phyloP scores from a whole-genome alignment of 495 filamentous ascomycete species.

The Penicillium psychrofluorescens region DNA sequence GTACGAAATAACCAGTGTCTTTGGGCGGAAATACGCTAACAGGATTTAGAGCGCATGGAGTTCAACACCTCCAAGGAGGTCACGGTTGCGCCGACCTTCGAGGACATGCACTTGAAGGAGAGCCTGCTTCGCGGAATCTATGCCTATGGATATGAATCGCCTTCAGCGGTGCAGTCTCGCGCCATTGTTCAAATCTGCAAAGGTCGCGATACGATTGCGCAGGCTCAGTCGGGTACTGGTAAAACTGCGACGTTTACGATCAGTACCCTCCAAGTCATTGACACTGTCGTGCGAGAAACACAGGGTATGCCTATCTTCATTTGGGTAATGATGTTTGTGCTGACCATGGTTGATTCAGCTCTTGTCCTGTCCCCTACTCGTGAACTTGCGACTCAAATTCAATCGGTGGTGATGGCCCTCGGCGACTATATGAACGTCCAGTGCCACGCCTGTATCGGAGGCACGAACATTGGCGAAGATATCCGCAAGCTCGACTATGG shows the following conservation, averaged over 20 bases:
- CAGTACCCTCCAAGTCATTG: constrained; percentile 91
- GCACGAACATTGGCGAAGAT: constrained; percentile 94
- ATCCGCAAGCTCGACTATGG: constrained; percentile 95
- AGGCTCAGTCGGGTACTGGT: constrained; percentile 98
- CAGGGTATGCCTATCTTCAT: constrained; percentile 46
- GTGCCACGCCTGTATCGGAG: constrained; percentile 97
- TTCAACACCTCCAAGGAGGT: constrained; percentile 98
- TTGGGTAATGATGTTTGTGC: not conserved
- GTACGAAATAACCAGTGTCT: constrained; percentile 21
- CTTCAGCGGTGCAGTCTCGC: constrained; percentile 92
- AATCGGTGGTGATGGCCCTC: constrained; percentile 93
- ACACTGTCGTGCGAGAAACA: constrained; percentile 74
- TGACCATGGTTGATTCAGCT: constrained; percentile 38
- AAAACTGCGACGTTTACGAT: constrained; percentile 99
- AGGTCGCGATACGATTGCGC: constrained; percentile 95
- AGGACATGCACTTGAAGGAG: constrained; percentile 86
- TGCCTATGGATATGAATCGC: constrained; percentile 96
- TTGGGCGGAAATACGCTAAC: constrained; percentile 17
- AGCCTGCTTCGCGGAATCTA: constrained; percentile 96
- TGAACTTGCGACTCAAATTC: constrained; percentile 96
- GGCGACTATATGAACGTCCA: constrained; percentile 99
- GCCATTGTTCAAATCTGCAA: constrained; percentile 99
- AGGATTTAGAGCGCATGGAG: constrained; percentile 74
- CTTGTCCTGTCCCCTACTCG: constrained; percentile 96
- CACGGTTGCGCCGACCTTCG: constrained; percentile 67